Base-by-base conservation (phyloP, 495 filamentous ascomycete genomes). In the Podospora comata region DNA sequence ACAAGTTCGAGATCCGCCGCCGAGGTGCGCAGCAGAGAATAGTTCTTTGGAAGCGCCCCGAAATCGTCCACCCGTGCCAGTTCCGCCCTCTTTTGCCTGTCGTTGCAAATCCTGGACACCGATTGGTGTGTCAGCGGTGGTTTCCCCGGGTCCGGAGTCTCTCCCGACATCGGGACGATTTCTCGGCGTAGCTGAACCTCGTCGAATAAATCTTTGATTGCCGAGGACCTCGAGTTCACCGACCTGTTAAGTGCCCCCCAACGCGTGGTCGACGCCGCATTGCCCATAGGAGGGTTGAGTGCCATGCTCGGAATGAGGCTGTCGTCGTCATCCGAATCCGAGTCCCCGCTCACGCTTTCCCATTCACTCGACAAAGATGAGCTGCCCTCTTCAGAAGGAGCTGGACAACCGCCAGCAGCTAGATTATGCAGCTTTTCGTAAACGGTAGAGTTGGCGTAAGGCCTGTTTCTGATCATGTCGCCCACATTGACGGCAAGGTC, bases 1-100 rank as follows among this genome's bases (percentile, higher is more conserved):
- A 87, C 72, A 16, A 92, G 81, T 62, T 87, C 84, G 65, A 91
- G 84, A 57, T 89, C 83, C 56, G 80, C 78, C 62, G 84, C 79
- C 20, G 83, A 87, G 60, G 87, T 86, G 60, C 88, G 86, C 44
- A 92, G 75, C 69, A 92, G 79, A 23, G 66, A 73, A 18, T 72
- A 34, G 19, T 74, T 65, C 54, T 71, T 75, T 28, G 18, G 54
- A 26, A 69, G 13, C 28, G 70, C n/a, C 26, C 64, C 67, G n/a
- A 65, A 28, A 26, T 13, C 11, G 23, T 70, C 62, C n/a, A 48
- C 30, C 4, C 30, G 30, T 32, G 30, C 30, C 3, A 32, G 30
- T 32, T 32, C 30, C 67, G 20, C 9, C 39, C 39, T 48, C 0
- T 30, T 15, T 53, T 70, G 26, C 9, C 72, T 60, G 0, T n/a